Evolutionary conservation across 345 rosid species (phyloP), one percentile per base, ranked within the genome.

Genomic region (Rhizophora apiculata): DNA sequence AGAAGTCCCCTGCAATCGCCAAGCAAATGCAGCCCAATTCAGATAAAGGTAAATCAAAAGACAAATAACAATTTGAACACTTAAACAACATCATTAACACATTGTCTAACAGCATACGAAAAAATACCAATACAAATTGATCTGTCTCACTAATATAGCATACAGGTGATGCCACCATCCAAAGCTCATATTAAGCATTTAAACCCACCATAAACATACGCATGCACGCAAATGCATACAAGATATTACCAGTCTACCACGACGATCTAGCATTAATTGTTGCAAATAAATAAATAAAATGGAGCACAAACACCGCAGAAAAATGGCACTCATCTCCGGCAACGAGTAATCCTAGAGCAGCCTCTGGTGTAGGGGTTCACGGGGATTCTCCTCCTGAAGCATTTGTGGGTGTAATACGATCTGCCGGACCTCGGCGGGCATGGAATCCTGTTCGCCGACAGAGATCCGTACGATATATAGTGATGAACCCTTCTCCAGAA

Each of bases 341-440:
- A 94, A 0, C 90, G 87, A 69, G 95, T 78, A 78, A 89, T 89
- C 46, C 62, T 69, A 19, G 95, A 89, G 32, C 98, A 94, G 46
- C 96, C 96, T 60, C 97, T 74, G 21, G 54, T 62, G 81, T 91
- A 94, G 0, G 98, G 97, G 64, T 89, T 88, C 2, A 86, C 96
- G 0, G 93, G 89, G 6, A 85, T 87, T 24, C 86, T 67, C 2
- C 84, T 82, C 37, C 79, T 73, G 85, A 76, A 91, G 68, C 97
- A 95, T 79, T 91, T 86, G 64, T 82, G 92, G 51, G 96, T 88
- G 64, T 94, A 94, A 69, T 91, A 94, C 11, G 98, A 91, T 82
- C 98, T 87, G 32, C 98, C 97, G 11, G 97, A 91, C 24, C 96
- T 83, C 0, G 99, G 89, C 8, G 99, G 99, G 69, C 99, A 95